These are phyloP conservation scores for Cutaneotrichosporon cutaneum DNA, from an alignment of 1,284 basidiomycete genomes.

Conservation along the genomic window DNA sequence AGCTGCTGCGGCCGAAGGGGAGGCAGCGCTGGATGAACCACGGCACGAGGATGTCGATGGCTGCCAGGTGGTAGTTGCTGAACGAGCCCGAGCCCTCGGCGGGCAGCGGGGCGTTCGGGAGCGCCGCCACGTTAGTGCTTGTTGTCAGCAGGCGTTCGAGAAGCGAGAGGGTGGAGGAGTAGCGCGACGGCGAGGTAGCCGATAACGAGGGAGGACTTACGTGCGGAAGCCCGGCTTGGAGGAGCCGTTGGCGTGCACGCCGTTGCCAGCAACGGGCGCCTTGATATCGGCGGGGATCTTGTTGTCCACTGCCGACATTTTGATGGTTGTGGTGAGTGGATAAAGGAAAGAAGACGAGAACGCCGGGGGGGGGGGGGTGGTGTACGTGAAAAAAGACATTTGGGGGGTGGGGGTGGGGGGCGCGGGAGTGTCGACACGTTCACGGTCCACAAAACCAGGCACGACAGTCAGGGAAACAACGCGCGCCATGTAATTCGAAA, in stretches of 20 bases:
- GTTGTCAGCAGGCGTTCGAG: background rate
- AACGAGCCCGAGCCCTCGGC: constrained; percentile 84
- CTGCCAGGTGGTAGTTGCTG: constrained; percentile 76
- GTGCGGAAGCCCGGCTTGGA: constrained; percentile 10
- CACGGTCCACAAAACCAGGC: background rate
- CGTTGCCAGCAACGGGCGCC: background rate
- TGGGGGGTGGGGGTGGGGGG: background rate
- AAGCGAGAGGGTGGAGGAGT: background rate
- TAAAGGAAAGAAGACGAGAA: background rate
- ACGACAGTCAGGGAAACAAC: background rate
- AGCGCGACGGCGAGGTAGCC: background rate
- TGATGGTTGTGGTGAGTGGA: background rate
- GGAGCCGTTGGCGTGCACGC: constrained; percentile 3
- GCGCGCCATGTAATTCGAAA: too few relatives aligned
- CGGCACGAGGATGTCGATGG: constrained; percentile 71
- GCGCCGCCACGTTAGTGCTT: constrained; percentile 45
- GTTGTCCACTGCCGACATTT: constrained; percentile 11
- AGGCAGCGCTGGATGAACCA: constrained; percentile 78
- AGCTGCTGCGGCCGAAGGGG: constrained; percentile 63
- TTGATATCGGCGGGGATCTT: background rate
- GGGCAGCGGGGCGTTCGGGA: constrained; percentile 75
- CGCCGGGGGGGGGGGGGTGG: background rate
- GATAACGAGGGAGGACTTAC: constrained; percentile 5
- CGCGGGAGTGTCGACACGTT: background rate
- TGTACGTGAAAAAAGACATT: constrained; percentile 1